Evolutionary conservation across 768 basidiomycete genomes (phyloP).

Genomic region (Pholiota microspora): DNA sequence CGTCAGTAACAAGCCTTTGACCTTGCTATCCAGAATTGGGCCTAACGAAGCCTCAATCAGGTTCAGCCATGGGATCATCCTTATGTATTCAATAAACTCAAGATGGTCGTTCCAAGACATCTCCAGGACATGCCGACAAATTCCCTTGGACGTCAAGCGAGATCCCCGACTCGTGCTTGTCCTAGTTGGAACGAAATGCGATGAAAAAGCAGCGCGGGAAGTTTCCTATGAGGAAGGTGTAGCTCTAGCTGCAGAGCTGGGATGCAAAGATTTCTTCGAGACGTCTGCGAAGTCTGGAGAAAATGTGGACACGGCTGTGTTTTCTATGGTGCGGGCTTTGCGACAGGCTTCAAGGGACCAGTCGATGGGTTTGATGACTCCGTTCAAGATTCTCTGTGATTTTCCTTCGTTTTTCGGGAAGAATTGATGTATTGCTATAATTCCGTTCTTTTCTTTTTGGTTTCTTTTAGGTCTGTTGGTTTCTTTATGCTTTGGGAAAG

Average conservation of each 20-base stretch:
- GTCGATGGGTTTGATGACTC: slow-evolving; percentile 1
- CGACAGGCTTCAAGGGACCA: slow-evolving; percentile 1
- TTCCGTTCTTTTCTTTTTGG: not conserved
- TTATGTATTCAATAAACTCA: slow-evolving; percentile 23
- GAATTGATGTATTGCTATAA: not conserved
- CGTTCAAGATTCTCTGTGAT: not conserved
- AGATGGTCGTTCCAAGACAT: slow-evolving; percentile 24
- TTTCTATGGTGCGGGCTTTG: slow-evolving; percentile 15
- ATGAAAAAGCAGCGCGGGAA: slow-evolving; percentile 19
- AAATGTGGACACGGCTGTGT: slow-evolving; percentile 22
- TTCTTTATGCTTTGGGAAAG: too few species aligned
- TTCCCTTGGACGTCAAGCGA: slow-evolving; percentile 18
- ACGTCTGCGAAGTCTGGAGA: slow-evolving; percentile 27
- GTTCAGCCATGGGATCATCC: slow-evolving; percentile 20
- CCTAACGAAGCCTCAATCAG: slow-evolving; percentile 8
- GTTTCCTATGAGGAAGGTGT: slow-evolving; percentile 23
- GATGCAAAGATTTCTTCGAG: slow-evolving; percentile 25
- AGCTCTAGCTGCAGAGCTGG: slow-evolving; percentile 23
- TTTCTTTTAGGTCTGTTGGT: not conserved
- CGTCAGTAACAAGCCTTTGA: slow-evolving; percentile 8
- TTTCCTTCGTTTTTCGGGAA: not conserved
- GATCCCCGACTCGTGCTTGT: slow-evolving; percentile 18
- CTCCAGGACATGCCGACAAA: slow-evolving; percentile 21
- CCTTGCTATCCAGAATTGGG: not conserved
- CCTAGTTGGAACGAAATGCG: slow-evolving; percentile 28